Percentiles rank a stretch among this genome's conserved stretches.
Conservation (phyloP, 306 rosid species). For the Trifolium repens region DNA sequence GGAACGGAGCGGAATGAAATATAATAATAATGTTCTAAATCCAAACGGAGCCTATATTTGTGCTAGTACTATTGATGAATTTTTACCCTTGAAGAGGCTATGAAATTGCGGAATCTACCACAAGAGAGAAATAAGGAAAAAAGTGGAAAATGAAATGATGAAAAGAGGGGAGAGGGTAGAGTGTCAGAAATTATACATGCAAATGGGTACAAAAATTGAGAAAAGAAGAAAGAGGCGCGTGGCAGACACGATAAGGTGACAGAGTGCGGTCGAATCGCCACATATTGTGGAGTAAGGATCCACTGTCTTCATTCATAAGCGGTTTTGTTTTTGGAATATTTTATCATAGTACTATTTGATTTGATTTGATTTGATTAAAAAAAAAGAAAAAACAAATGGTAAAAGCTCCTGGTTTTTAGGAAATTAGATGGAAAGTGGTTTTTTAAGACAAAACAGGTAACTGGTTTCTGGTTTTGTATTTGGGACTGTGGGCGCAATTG, state of each 20-base stretch:
- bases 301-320: slow-evolving; percentile 27
- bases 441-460: slow-evolving; percentile 36
- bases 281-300: slow-evolving; percentile 63
- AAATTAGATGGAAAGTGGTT: slow-evolving; percentile 44
- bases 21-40: too few relatives aligned
- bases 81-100: neutral
- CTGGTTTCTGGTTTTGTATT: slow-evolving; percentile 51
- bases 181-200: slow-evolving; percentile 56
- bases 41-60: too few relatives aligned
- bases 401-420: slow-evolving; percentile 92
- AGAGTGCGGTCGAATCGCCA: slow-evolving; percentile 98
- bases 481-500: slow-evolving; percentile 56
- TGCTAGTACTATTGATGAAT: too few relatives aligned
- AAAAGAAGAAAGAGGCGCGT: slow-evolving; percentile 69
- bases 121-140: neutral
- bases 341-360: neutral
- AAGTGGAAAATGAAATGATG: slow-evolving; percentile 32
- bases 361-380: too few relatives aligned
- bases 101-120: slow-evolving; percentile 22
- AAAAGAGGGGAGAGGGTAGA: neutral
- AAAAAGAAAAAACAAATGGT: slow-evolving; percentile 4
- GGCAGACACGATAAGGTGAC: slow-evolving; percentile 72
- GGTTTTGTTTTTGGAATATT: slow-evolving; percentile 32
- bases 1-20: too few relatives aligned
- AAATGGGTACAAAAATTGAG: slow-evolving; percentile 66